Percentiles rank a stretch among this genome's conserved stretches.
Evolutionary conservation across 495 filamentous ascomycete species (phyloP).

Genomic region (Aspergillus sparsus): DNA sequence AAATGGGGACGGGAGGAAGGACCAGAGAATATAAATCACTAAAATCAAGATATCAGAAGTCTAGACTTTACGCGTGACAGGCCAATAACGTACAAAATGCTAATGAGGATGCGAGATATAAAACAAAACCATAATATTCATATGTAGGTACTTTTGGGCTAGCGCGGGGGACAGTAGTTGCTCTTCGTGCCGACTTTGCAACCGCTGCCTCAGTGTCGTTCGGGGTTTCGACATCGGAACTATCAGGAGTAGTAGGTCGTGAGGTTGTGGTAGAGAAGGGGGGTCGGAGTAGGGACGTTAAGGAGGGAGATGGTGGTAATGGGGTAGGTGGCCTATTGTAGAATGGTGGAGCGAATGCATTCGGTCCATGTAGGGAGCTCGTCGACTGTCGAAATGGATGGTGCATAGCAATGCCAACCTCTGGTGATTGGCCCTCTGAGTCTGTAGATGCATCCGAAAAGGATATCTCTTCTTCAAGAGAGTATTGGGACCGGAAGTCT

Average conservation of each 20-base stretch:
- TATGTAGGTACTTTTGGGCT: conserved; percentile 94
- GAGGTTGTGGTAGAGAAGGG: conserved; percentile 70
- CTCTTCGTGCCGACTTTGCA: conserved; percentile 60
- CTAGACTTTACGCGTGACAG: not conserved
- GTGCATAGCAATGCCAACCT: conserved; percentile 38
- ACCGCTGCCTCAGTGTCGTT: conserved; percentile 64
- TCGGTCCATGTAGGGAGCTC: conserved; percentile 45
- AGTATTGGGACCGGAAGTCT: conserved; percentile 52
- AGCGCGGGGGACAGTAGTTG: conserved; percentile 79
- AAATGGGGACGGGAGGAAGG: conserved; percentile 87
- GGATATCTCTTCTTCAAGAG: conserved; percentile 37
- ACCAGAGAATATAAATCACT: conserved; percentile 92
- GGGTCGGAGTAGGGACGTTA: conserved; percentile 91
- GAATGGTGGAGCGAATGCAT: conserved; percentile 81
- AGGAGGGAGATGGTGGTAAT: conserved; percentile 85
- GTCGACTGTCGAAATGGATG: conserved; percentile 47
- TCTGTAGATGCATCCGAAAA: conserved; percentile 43
- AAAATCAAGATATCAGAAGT: conserved; percentile 3
- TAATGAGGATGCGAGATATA: conserved; percentile 81
- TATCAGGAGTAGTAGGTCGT: conserved; percentile 87
- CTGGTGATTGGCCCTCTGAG: conserved; percentile 38
- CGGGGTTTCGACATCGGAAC: conserved; percentile 76
- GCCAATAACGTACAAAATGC: conserved; percentile 57
- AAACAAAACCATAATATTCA: conserved; percentile 97
- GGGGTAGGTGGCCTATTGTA: conserved; percentile 88